phyloP scores from a whole-genome alignment of 257 asterid genomes.

The Sherardia arvensis region DNA sequence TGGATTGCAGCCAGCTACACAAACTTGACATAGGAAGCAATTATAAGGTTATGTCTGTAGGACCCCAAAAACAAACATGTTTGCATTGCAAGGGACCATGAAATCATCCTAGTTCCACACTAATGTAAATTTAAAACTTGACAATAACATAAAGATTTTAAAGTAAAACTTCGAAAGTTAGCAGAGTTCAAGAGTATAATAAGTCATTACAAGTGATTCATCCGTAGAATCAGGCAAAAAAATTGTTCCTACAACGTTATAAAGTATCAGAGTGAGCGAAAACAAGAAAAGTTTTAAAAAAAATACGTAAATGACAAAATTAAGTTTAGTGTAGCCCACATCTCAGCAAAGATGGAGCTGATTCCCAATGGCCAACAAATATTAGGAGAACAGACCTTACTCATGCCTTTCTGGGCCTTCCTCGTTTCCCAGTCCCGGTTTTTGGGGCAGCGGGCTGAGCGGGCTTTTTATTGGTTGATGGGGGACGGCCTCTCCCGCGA shows the following conservation, averaged over 20 bases:
- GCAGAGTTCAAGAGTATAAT: not conserved
- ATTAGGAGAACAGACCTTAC: constrained; percentile 10
- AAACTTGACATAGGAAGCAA: constrained; percentile 19
- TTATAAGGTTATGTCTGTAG: constrained; percentile 15
- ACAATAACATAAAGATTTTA: no score
- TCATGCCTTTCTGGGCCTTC: constrained; percentile 59
- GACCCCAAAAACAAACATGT: constrained; percentile 5
- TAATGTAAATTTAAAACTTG: not conserved
- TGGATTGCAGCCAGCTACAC: constrained; percentile 17
- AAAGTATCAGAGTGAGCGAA: constrained; percentile 1
- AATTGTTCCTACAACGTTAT: constrained; percentile 16
- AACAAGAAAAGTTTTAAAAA: not conserved
- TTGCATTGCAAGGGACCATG: constrained; percentile 11
- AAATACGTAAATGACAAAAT: not conserved
- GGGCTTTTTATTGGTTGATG: constrained; percentile 28
- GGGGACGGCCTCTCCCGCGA: constrained; percentile 57
- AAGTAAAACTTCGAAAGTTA: not conserved
- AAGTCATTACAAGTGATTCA: not conserved
- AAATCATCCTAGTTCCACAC: not conserved
- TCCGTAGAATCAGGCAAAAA: constrained; percentile 12
- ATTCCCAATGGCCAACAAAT: constrained; percentile 9
- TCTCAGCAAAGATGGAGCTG: not conserved
- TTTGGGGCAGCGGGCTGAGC: constrained; percentile 15
- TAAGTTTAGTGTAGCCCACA: not conserved
- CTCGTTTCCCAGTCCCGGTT: constrained; percentile 64